These are phyloP conservation scores for Penicillium antarcticum DNA, from an alignment of 495 filamentous ascomycete species.

Conservation along the genomic window DNA sequence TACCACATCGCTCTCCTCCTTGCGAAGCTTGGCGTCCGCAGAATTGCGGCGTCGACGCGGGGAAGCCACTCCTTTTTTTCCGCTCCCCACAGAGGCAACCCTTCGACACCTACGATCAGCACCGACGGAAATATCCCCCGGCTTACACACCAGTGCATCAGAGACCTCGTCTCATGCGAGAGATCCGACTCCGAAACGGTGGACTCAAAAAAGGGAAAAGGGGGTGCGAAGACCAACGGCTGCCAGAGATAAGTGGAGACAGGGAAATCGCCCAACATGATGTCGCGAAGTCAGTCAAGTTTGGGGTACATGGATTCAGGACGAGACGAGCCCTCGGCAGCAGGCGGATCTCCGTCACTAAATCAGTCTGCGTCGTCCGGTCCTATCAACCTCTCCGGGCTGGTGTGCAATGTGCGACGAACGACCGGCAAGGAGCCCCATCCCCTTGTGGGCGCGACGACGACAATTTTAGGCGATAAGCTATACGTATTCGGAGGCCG, in stretches of 20 bases:
- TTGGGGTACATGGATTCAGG: slow-evolving; percentile 34
- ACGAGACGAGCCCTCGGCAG: slow-evolving; percentile 31
- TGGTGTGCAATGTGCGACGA: slow-evolving; percentile 90
- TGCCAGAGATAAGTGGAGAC: background rate
- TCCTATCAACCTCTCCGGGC: slow-evolving; percentile 68
- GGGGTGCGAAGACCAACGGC: background rate
- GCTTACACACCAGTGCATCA: slow-evolving; percentile 6
- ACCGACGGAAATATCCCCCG: background rate
- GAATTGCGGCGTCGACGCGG: slow-evolving; percentile 10
- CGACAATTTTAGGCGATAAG: slow-evolving; percentile 90
- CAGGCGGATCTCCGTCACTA: slow-evolving; percentile 31
- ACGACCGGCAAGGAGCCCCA: slow-evolving; percentile 91
- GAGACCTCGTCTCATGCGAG: slow-evolving; percentile 5
- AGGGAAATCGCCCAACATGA: slow-evolving; percentile 21
- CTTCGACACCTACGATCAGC: slow-evolving; percentile 10
- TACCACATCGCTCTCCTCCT: background rate
- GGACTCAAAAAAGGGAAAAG: background rate
- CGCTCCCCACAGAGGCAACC: slow-evolving; percentile 9
- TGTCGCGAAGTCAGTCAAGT: slow-evolving; percentile 48
- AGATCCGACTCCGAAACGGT: background rate
- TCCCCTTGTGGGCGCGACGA: slow-evolving; percentile 89
- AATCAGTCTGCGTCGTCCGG: slow-evolving; percentile 39
- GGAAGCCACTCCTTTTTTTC: slow-evolving; percentile 12
- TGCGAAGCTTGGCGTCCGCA: background rate
- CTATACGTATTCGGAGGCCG: slow-evolving; percentile 95